Percentiles rank a stretch among this genome's conserved stretches.
Conservation (phyloP, 1,284 basidiomycete genomes). For the Trichosporon sp. region DNA sequence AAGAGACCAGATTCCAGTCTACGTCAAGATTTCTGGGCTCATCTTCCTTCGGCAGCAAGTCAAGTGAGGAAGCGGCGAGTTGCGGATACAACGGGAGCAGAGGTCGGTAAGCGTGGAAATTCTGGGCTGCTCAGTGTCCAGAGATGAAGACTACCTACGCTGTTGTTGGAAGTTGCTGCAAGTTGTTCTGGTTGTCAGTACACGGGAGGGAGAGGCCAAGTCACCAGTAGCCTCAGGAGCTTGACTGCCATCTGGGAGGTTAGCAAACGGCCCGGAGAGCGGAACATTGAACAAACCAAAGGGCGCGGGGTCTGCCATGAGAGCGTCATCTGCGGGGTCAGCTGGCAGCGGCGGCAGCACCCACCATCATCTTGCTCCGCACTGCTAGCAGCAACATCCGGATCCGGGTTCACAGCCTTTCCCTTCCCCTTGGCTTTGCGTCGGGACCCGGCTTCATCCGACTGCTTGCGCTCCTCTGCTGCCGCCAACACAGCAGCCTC, state of each 20-base stretch:
- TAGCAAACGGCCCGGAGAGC: neutral
- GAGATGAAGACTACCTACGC: conserved; percentile 14
- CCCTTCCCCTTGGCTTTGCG: neutral
- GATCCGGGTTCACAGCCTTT: neutral
- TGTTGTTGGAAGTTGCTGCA: neutral
- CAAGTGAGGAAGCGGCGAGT: conserved; percentile 27
- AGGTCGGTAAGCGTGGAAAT: conserved; percentile 36
- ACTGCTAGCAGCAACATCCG: neutral
- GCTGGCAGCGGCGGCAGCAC: neutral
- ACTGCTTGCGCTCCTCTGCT: conserved; percentile 18
- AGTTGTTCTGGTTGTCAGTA: neutral
- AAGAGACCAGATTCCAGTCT: conserved; percentile 39
- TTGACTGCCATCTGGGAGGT: neutral
- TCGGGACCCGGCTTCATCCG: neutral
- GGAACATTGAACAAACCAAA: conserved; percentile 10
- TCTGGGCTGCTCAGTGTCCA: conserved; percentile 24
- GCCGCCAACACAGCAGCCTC: conserved; percentile 25
- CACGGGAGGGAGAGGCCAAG: neutral
- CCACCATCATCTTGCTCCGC: neutral
- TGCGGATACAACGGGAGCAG: conserved; percentile 47
- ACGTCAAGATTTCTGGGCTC: conserved; percentile 22
- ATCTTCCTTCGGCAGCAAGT: neutral
- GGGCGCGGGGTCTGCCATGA: conserved; percentile 12
- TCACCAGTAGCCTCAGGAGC: neutral
- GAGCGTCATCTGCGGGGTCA: conserved; percentile 20